Base-by-base conservation (phyloP, 441 rosid species). In the Theobroma grandiflorum region DNA sequence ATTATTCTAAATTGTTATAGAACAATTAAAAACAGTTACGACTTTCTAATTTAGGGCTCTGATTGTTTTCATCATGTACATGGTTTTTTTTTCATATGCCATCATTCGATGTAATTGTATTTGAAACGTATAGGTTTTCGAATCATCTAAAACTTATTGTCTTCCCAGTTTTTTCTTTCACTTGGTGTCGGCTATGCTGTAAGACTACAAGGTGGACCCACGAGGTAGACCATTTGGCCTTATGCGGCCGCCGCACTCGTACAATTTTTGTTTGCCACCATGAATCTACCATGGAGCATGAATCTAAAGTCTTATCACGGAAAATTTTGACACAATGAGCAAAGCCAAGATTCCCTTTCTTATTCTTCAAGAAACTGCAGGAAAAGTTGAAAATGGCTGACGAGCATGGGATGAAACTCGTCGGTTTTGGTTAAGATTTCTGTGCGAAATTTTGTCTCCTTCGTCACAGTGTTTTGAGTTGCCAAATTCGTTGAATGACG, bases 401-500 rank as follows among this genome's bases (percentile, higher is more conserved):
- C 3, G 2, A 4, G 40, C 6, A 61, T 11, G 38, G 31, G 31
- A 45, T 1, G 7, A 11, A 10, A 3, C 1, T 4, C 16, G 47
- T 75, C 47, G 58, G 59, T 45, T 11, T 5, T 8, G 4, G 10
- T 45, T 40, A 4, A 20, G 16, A 45, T 59, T 61, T 47, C 22
- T 75, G n/a, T 47, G 16, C 14, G 12, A 3, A 53, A 7, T n/a
- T 43, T 50, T 35, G 26, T 47, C 22, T 59, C n/a, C 42, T 40
- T 22, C 8, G n/a, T 31, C 57, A 52, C 37, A 68, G 55, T 26
- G 26, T 20, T 18, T 26, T 26, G 67, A 38, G 72, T 40, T 40
- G 52, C 83, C 78, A 77, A 16, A 77, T 86, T 22, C 86, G 16
- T 33, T 76, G 86, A 47, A 83, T 58, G 82, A 72, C 79, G 82